These are phyloP conservation scores for Gastrolobium villosum DNA, from an alignment of 306 rosid genomes.

Conservation along the genomic window DNA sequence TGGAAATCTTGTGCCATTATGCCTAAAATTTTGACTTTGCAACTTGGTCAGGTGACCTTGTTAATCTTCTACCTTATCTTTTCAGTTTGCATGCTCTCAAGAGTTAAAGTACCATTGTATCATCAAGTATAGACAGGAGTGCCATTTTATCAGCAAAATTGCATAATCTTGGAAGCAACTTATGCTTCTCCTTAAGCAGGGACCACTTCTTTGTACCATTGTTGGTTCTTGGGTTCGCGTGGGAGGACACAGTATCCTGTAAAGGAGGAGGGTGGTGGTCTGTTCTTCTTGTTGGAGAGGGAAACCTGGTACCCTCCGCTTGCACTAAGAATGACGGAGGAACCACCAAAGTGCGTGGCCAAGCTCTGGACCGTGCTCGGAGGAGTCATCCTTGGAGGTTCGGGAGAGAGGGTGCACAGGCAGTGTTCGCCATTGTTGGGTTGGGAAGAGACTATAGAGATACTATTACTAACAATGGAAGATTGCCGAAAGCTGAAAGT, in stretches of 20 bases:
- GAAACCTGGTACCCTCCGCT: too few species aligned
- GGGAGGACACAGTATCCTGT: too few species aligned
- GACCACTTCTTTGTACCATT: neutral
- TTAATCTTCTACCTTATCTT: neutral
- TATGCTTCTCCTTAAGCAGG: slow-evolving; percentile 46
- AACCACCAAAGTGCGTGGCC: too few species aligned
- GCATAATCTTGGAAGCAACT: slow-evolving; percentile 37
- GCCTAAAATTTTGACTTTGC: neutral
- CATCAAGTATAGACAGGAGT: neutral
- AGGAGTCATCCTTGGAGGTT: too few species aligned
- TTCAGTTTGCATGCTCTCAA: slow-evolving; percentile 3
- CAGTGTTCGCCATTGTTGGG: too few species aligned
- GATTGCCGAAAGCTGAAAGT: slow-evolving; percentile 19
- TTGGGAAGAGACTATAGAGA: slow-evolving; percentile 3
- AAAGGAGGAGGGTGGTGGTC: too few species aligned
- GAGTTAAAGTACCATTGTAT: slow-evolving; percentile 18
- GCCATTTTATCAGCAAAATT: neutral
- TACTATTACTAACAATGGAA: slow-evolving; percentile 30
- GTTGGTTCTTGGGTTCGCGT: too few species aligned
- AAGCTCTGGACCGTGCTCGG: too few species aligned
- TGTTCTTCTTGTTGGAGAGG: too few species aligned
- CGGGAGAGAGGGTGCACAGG: too few species aligned
- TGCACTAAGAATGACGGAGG: too few species aligned
- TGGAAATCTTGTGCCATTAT: slow-evolving; percentile 11
- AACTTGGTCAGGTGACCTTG: neutral